phyloP scores from a whole-genome alignment of 495 filamentous ascomycete species.

The Penicillium manginii region DNA sequence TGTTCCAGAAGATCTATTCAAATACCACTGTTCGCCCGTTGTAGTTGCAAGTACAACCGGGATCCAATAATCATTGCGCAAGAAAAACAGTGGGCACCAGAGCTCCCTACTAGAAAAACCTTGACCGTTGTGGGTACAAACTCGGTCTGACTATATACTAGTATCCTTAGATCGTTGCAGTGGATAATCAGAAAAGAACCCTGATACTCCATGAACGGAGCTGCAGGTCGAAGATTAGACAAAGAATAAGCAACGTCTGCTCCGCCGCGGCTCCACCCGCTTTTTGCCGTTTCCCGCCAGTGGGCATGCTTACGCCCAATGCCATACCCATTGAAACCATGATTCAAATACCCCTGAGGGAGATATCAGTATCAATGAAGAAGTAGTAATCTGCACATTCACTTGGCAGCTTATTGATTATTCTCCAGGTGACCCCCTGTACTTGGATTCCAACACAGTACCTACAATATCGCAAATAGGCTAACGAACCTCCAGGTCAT shows the following conservation, averaged over 20 bases:
- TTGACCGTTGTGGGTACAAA: no score
- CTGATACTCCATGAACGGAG: neutral
- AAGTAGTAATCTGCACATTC: no score
- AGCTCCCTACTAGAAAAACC: no score
- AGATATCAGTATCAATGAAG: no score
- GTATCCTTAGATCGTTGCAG: no score
- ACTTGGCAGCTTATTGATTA: no score
- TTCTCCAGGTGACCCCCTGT: no score
- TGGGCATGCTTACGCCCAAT: neutral
- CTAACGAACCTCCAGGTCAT: neutral
- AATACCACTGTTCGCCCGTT: conserved; percentile 26
- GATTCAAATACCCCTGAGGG: neutral
- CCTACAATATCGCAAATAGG: neutral
- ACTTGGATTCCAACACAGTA: no score
- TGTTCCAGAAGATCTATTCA: conserved; percentile 6
- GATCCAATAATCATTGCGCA: neutral
- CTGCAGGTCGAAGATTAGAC: neutral
- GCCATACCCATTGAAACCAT: neutral
- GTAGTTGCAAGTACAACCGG: conserved; percentile 7
- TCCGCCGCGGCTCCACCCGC: neutral
- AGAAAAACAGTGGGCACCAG: neutral
- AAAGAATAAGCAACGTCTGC: neutral
- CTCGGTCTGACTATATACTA: no score
- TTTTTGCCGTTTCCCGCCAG: neutral
- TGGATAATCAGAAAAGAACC: no score